These are phyloP conservation scores for Neocallimastix lanati DNA, from an alignment of 192 early-diverging fungal genomes.

Conservation along the genomic window DNA sequence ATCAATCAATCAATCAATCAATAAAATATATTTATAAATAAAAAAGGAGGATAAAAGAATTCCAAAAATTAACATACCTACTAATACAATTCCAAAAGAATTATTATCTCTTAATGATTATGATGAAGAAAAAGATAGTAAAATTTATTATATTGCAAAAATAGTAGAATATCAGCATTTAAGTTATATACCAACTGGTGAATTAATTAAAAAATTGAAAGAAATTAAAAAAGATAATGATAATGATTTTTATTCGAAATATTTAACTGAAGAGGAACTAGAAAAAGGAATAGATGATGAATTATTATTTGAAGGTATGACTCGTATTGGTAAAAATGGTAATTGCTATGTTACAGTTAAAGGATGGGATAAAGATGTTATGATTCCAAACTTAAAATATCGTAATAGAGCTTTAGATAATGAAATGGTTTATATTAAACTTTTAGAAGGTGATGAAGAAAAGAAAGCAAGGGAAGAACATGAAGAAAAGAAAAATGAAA, in stretches of 20 bases:
- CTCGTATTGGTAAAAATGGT: neutral
- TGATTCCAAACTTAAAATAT: conserved; percentile 46
- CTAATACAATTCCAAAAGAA: neutral
- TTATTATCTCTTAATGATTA: neutral
- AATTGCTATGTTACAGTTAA: neutral
- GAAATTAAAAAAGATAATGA: neutral
- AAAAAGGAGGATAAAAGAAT: neutral
- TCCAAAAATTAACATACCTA: neutral
- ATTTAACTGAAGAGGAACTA: neutral
- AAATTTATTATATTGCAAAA: neutral
- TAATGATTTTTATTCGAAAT: neutral
- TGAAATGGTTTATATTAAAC: conserved; percentile 55
- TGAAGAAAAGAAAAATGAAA: conserved; percentile 14
- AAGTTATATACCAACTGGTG: neutral
- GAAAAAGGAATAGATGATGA: neutral
- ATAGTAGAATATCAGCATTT: neutral
- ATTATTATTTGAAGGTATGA: neutral
- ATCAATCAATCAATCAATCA: too few species aligned
- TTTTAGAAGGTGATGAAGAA: conserved; percentile 50
- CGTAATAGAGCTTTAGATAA: conserved; percentile 73
- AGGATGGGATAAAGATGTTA: conserved; percentile 49
- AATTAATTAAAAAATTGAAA: neutral
- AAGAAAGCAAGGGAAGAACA: conserved; percentile 18
- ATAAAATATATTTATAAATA: too few species aligned
- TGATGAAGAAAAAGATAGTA: neutral